Base-by-base conservation (phyloP, 371 early-diverging fungal species). In the Mucor saturninus region DNA sequence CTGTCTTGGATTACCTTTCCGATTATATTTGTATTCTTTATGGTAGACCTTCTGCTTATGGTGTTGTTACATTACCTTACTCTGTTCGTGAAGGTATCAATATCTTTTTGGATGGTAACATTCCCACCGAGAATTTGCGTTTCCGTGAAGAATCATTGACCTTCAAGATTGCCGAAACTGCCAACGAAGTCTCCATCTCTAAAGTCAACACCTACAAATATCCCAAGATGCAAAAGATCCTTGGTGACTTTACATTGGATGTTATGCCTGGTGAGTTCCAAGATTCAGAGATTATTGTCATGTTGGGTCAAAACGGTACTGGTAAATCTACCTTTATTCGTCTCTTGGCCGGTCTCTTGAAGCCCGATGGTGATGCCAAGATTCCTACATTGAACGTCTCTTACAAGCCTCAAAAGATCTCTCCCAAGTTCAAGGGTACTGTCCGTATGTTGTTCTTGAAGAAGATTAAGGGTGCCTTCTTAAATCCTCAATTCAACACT, bases 221-320 rank as follows among this genome's bases (percentile, higher is more conserved):
- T 80, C 96, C 96, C 38, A 63, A 73, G 14, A 97, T 98, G 98
- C 73, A 62, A 63, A 98, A 98, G 86, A 87, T 84, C 4, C 69
- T 83, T 77, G 94, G 92, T 56, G 87, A 89, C 63, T 99, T 99
- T 86, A 83, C 83, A 56, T 84, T 99, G 64, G 77, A 83, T 10
- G 91, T 99, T 40, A 74, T 92, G 51, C 79, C 78, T 28, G 99
- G 99, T 67, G 83, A 87, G 59, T 99, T 99, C 81, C 92, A 93
- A 46, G 96, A 98, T 71, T 98, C 99, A 35, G 99, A 99, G 83
- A 99, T 99, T 71, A 85, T 99, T 73, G 98, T 99, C 71, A 96
- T 99, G 93, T 86, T 99, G 77, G 99, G 99, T 74, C 96, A 99
- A 84, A 99, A 99, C 88, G 99, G 99, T 67, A 99, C 98, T 43